Conservation (phyloP, 805 yeast genomes). For the Saccharomycopsis sp. region DNA sequence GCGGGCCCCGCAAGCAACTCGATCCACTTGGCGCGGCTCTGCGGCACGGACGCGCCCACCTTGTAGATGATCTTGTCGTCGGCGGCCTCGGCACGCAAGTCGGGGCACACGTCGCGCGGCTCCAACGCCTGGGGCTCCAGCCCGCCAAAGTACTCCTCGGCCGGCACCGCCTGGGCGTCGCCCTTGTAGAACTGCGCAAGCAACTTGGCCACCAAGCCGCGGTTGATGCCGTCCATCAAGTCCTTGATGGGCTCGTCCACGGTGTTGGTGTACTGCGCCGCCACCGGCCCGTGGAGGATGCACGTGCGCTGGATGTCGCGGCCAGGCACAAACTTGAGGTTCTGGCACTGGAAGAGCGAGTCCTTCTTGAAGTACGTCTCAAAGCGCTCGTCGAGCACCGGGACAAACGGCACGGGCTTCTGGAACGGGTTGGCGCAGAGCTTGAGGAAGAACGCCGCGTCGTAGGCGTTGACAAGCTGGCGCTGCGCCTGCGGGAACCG, state of each 20-base stretch:
- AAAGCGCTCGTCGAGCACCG: constrained; percentile 87
- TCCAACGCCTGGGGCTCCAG: constrained; percentile 26
- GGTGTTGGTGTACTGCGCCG: constrained; percentile 82
- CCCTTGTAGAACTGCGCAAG: constrained; percentile 63
- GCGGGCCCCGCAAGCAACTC: constrained; percentile 70
- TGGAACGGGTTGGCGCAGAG: constrained; percentile 77
- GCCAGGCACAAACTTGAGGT: constrained; percentile 89
- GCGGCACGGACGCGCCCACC: constrained; percentile 32
- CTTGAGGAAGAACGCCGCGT: constrained; percentile 84
- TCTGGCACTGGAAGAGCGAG: constrained; percentile 98
- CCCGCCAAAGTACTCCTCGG: constrained; percentile 84
- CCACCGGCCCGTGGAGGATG: constrained; percentile 97
- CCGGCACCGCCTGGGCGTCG: constrained; percentile 70
- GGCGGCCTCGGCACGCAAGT: constrained; percentile 24
- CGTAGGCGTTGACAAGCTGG: constrained; percentile 91
- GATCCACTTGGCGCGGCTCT: constrained; percentile 52
- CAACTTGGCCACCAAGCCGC: constrained; percentile 75
- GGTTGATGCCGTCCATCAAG: constrained; percentile 81
- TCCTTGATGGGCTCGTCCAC: constrained; percentile 91
- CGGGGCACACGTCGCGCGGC: constrained; percentile 21
- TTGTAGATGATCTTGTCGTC: constrained; percentile 33
- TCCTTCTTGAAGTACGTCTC: constrained; percentile 98
- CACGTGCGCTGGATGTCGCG: constrained; percentile 98
- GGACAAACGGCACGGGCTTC: constrained; percentile 98
- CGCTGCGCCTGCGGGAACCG: constrained; percentile 67